Conservation (phyloP, 345 rosid genomes). For the Aquilaria sinensis region DNA sequence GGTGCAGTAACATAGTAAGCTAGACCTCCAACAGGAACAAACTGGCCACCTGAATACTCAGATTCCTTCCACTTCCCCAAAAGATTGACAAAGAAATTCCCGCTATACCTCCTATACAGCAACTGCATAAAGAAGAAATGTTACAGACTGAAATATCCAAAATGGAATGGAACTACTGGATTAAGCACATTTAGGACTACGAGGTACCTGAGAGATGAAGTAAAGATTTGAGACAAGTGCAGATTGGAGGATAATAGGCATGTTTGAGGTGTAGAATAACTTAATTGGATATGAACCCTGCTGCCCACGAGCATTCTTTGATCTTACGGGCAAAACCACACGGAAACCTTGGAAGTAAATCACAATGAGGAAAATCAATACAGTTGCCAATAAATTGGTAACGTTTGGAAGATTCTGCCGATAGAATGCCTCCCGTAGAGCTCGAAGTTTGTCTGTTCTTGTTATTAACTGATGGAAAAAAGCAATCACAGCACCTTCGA, state of each 20-base stretch:
- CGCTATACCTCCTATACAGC: slow-evolving; percentile 57
- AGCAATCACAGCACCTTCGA: slow-evolving; percentile 77
- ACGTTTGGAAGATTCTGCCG: slow-evolving; percentile 70
- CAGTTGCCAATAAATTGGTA: slow-evolving; percentile 67
- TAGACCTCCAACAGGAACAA: slow-evolving; percentile 62
- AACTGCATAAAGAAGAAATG: slow-evolving; percentile 29
- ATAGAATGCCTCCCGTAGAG: slow-evolving; percentile 67
- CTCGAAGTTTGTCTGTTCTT: slow-evolving; percentile 52
- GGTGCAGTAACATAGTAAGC: slow-evolving; percentile 75
- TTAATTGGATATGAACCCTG: slow-evolving; percentile 77
- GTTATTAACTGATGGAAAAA: slow-evolving; percentile 60
- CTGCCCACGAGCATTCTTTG: slow-evolving; percentile 74
- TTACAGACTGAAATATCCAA: too few relatives aligned
- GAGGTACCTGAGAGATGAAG: slow-evolving; percentile 62
- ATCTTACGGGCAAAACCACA: slow-evolving; percentile 64
- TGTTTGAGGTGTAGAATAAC: slow-evolving; percentile 74
- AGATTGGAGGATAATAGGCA: slow-evolving; percentile 79
- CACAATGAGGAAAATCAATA: slow-evolving; percentile 50
- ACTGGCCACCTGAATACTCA: slow-evolving; percentile 68
- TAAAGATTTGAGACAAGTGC: slow-evolving; percentile 69
- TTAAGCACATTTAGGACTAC: neutral
- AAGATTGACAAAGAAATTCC: slow-evolving; percentile 63
- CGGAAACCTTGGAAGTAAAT: slow-evolving; percentile 76
- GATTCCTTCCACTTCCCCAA: slow-evolving; percentile 73
- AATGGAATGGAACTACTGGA: too few relatives aligned